Conservation (phyloP, 2,329 filamentous ascomycete genomes). For the Sclerotiophoma versabilis region DNA sequence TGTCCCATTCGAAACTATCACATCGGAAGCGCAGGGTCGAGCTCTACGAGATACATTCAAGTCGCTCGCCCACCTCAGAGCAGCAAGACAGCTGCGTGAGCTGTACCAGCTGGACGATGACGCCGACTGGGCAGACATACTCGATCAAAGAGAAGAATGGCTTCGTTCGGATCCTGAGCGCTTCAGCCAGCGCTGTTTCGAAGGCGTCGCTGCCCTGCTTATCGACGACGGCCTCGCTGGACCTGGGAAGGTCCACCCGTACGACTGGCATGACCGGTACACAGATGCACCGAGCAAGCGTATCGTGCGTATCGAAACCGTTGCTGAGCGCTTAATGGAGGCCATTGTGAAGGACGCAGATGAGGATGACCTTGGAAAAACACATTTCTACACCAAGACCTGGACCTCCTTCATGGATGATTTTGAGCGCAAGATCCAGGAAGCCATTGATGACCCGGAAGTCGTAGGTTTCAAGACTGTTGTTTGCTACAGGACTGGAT, state of each 20-base stretch:
- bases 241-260: constrained; percentile 64
- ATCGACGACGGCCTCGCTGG: constrained; percentile 77
- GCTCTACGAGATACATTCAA: constrained; percentile 69
- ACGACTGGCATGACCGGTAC: constrained; percentile 66
- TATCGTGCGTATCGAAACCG: constrained; percentile 78
- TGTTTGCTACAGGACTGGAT: constrained; percentile 80
- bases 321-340: constrained; percentile 70
- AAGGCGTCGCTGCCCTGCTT: constrained; percentile 75
- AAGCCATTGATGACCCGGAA: constrained; percentile 67
- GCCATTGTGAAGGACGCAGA: constrained; percentile 53
- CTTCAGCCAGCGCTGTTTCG: constrained; percentile 70
- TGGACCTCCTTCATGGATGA: constrained; percentile 57
- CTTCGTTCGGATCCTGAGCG: constrained; percentile 57
- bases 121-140: constrained; percentile 66
- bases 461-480: constrained; percentile 85
- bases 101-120: constrained; percentile 66
- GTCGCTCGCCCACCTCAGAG: constrained; percentile 73
- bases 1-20: constrained; percentile 67
- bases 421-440: constrained; percentile 62
- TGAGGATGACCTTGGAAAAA: constrained; percentile 41
- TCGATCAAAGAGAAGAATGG: constrained; percentile 57
- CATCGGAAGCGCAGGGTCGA: constrained; percentile 74
- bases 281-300: constrained; percentile 70
- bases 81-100: constrained; percentile 70
- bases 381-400: constrained; percentile 45